phyloP scores from a whole-genome alignment of 2,329 filamentous ascomycete species.

The Colletotrichum tofieldiae region DNA sequence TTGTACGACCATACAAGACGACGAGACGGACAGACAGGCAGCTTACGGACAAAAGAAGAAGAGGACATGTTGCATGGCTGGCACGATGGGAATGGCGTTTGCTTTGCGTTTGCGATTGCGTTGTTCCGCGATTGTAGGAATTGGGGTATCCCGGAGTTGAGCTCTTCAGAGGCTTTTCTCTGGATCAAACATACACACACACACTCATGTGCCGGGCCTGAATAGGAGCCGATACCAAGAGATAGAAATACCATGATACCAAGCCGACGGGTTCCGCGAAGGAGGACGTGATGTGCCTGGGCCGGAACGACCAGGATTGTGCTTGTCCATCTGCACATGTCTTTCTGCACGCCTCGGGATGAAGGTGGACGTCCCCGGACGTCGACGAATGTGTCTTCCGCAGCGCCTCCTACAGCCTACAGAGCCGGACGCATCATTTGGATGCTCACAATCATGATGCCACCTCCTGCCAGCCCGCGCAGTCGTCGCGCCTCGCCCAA shows the following conservation, averaged over 20 bases:
- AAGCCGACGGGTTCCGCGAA: neutral
- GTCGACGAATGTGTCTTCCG: neutral
- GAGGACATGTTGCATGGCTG: constrained; percentile 41
- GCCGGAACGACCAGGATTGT: neutral
- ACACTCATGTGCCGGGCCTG: constrained; percentile 10
- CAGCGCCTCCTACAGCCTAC: neutral
- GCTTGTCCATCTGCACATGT: neutral
- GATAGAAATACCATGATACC: constrained; percentile 35
- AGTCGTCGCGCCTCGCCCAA: neutral
- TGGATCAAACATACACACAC: constrained; percentile 15
- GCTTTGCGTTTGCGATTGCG: constrained; percentile 35
- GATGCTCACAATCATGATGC: neutral
- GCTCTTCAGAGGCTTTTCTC: constrained; percentile 32
- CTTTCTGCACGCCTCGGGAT: neutral
- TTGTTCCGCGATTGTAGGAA: constrained; percentile 36
- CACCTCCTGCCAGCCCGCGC: neutral
- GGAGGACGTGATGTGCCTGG: neutral
- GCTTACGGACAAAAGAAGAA: constrained; percentile 29
- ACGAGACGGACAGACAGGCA: constrained; percentile 2
- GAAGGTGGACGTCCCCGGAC: neutral
- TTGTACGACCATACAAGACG: constrained; percentile 21
- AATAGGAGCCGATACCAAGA: constrained; percentile 25
- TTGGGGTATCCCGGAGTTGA: constrained; percentile 39
- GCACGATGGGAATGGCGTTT: constrained; percentile 43
- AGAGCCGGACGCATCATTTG: neutral